Evolutionary conservation across 208 protist genomes (phyloP).

Genomic region (Vickermania ingenoplastis): DNA sequence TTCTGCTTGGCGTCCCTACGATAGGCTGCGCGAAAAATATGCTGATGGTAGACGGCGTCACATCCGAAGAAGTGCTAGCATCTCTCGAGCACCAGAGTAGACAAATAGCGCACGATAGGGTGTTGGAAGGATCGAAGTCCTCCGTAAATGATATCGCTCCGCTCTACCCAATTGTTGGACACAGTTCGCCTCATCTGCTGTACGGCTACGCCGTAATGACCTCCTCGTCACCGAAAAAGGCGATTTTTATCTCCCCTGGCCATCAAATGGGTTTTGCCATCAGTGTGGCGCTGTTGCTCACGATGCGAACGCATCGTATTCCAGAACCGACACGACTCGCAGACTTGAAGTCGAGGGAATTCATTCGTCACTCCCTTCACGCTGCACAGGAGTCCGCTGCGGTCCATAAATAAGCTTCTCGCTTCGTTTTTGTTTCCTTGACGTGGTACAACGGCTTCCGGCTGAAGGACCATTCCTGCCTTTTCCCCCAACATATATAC

Average conservation of each 20-base stretch:
- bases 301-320: conserved; percentile 55
- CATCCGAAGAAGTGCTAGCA: conserved; percentile 21
- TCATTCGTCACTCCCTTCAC: conserved; percentile 20
- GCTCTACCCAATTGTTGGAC: neutral
- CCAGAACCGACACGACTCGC: conserved; percentile 91
- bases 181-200: conserved; percentile 2
- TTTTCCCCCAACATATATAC: conserved; percentile 4
- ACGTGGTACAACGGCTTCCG: neutral
- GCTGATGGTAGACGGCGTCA: conserved; percentile 80
- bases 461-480: neutral
- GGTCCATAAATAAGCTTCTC: conserved; percentile 2
- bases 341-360: conserved; percentile 83
- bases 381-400: neutral
- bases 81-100: conserved; percentile 7
- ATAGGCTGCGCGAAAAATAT: conserved; percentile 91
- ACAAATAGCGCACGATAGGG: neutral
- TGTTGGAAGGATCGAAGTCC: neutral
- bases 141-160: neutral
- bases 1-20: conserved; percentile 82
- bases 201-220: conserved; percentile 56
- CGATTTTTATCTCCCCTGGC: conserved; percentile 91
- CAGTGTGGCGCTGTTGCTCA: conserved; percentile 37
- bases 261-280: conserved; percentile 71
- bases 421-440: neutral
- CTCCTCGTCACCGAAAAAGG: conserved; percentile 42